phyloP scores from a whole-genome alignment of 1,139 yeast genomes.

The Blastobotrys apis region DNA sequence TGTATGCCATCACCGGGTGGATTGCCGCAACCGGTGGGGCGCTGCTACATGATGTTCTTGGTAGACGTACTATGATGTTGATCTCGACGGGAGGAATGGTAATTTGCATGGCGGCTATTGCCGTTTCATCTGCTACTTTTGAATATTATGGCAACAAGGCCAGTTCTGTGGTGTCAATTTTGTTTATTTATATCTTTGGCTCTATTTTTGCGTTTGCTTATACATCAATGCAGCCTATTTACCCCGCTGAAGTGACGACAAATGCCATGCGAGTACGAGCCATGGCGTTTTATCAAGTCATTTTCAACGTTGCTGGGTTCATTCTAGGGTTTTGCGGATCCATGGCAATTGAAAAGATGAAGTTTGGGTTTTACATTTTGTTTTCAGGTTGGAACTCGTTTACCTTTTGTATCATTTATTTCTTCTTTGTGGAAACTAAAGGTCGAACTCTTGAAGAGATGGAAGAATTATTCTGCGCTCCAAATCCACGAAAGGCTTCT shows the following conservation, averaged over 20 bases:
- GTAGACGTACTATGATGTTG: slow-evolving; percentile 22
- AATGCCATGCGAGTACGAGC: slow-evolving; percentile 39
- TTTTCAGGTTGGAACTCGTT: slow-evolving; percentile 30
- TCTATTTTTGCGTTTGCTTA: slow-evolving; percentile 28
- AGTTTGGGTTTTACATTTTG: slow-evolving; percentile 45
- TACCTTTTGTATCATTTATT: slow-evolving; percentile 32
- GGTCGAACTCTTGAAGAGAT: slow-evolving; percentile 48
- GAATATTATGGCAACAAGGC: slow-evolving; percentile 12
- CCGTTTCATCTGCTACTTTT: slow-evolving; percentile 19
- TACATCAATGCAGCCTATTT: slow-evolving; percentile 31
- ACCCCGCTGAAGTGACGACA: slow-evolving; percentile 38
- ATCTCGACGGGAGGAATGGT: slow-evolving; percentile 16
- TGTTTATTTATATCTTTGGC: slow-evolving; percentile 39
- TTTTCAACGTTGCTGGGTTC: slow-evolving; percentile 17
- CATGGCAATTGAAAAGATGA: slow-evolving; percentile 16
- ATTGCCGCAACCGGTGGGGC: slow-evolving; percentile 20
- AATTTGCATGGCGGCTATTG: slow-evolving; percentile 19
- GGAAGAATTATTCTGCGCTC: slow-evolving; percentile 40
- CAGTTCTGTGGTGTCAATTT: slow-evolving; percentile 20
- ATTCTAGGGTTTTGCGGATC: slow-evolving; percentile 15
- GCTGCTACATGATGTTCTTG: slow-evolving; percentile 18
- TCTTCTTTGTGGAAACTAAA: slow-evolving; percentile 45
- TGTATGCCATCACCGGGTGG: slow-evolving; percentile 19
- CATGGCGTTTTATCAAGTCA: slow-evolving; percentile 21
- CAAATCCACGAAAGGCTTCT: slow-evolving; percentile 26